phyloP scores from a whole-genome alignment of 2,329 filamentous ascomycete species.

The Coleophoma eucalyptorum region DNA sequence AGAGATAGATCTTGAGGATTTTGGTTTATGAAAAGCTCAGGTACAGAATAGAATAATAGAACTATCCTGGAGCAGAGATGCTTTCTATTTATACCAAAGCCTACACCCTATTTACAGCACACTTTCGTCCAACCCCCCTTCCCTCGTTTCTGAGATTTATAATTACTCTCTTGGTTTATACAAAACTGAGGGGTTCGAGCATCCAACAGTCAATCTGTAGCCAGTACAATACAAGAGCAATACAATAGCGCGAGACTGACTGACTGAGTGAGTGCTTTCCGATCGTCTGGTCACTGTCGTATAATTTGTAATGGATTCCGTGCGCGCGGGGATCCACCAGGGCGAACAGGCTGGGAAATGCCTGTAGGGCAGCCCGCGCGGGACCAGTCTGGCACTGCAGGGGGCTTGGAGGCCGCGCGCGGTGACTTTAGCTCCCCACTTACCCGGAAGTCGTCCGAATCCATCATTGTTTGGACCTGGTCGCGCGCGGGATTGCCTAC shows the following conservation, averaged over 20 bases:
- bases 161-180: no score
- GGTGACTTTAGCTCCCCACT: conserved; percentile 5
- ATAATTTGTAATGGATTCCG: no score
- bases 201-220: no score
- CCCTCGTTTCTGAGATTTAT: conserved; percentile 4
- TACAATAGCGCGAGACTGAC: no score
- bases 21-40: conserved; percentile 10
- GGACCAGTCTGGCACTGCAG: no score
- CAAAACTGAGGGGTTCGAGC: no score
- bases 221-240: no score
- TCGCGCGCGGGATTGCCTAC: conserved; percentile 5
- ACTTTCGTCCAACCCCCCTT: conserved; percentile 4
- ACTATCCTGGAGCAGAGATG: conserved; percentile 3
- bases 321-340: no score
- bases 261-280: no score
- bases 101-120: conserved; percentile 5
- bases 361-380: no score
- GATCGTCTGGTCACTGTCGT: no score
- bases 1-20: conserved; percentile 10
- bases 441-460: not conserved
- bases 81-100: conserved; percentile 13
- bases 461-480: conserved; percentile 3
- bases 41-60: conserved; percentile 10
- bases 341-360: no score
- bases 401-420: conserved; percentile 19